phyloP scores from a whole-genome alignment of 2,329 filamentous ascomycete genomes.

The Cladophialophora bantiana region DNA sequence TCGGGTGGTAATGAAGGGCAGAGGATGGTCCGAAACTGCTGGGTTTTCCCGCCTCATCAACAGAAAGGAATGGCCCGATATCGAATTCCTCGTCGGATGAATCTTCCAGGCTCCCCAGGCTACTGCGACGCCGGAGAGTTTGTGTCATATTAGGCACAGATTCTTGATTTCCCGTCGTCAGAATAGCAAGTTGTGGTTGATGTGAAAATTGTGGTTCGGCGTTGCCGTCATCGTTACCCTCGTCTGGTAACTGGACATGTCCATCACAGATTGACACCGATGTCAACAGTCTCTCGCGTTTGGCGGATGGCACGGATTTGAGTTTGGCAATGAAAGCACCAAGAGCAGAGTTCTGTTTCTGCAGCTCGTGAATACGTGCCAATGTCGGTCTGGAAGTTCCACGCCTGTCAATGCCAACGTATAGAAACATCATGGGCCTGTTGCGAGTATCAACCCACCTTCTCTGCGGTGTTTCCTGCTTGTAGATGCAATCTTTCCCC shows the following conservation, averaged over 20 bases:
- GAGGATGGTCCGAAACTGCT: slow-evolving; percentile 16
- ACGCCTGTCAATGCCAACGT: background rate
- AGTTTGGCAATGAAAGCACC: slow-evolving; percentile 10
- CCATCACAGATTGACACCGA: background rate
- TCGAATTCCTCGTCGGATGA: slow-evolving; percentile 13
- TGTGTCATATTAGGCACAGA: background rate
- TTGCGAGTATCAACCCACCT: background rate
- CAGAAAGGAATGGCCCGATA: slow-evolving; percentile 8
- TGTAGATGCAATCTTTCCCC: slow-evolving; percentile 16
- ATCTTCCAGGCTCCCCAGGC: slow-evolving; percentile 6
- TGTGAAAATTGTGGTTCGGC: background rate
- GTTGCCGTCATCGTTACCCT: background rate
- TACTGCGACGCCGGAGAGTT: background rate
- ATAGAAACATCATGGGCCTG: background rate
- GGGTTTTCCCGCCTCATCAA: slow-evolving; percentile 13
- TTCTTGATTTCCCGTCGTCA: background rate
- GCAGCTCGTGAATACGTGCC: slow-evolving; percentile 13
- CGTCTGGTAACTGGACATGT: background rate
- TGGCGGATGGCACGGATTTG: background rate
- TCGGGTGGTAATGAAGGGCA: slow-evolving; percentile 1
- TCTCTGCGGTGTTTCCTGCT: background rate
- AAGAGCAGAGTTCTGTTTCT: background rate
- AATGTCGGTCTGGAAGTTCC: slow-evolving; percentile 9
- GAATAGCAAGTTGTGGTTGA: background rate
- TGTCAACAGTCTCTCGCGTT: slow-evolving; percentile 6